phyloP scores from a whole-genome alignment of 176 grass and related monocot genomes.

The Carex parvula region DNA sequence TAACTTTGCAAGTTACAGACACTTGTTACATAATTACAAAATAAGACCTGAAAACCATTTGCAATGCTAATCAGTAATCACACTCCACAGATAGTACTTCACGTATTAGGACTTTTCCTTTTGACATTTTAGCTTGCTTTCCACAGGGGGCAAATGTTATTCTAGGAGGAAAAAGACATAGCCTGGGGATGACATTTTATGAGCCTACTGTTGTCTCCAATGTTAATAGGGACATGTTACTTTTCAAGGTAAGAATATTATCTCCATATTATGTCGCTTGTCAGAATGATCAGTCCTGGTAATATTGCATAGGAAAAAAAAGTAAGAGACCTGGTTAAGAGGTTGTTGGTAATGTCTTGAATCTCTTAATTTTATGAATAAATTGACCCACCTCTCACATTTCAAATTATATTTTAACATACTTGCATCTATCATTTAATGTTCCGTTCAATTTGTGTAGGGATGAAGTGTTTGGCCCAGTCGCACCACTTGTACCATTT shows the following conservation, averaged over 20 bases:
- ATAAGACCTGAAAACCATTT: not conserved
- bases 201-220: constrained; percentile 91
- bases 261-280: not conserved
- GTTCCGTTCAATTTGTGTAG: constrained; percentile 37
- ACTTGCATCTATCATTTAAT: constrained; percentile 6
- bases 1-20: not conserved
- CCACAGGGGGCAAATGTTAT: constrained; percentile 78
- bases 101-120: not conserved
- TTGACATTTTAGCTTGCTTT: not conserved
- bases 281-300: not conserved
- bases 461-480: constrained; percentile 96
- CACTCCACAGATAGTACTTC: not conserved
- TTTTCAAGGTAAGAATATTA: constrained; percentile 55
- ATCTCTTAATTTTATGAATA: not conserved
- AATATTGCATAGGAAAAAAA: not conserved
- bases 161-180: constrained; percentile 88
- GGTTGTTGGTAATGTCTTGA: not conserved
- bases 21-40: constrained; percentile 1
- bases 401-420: constrained; percentile 1
- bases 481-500: constrained; percentile 91
- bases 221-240: constrained; percentile 77
- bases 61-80: not conserved
- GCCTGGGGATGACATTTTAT: constrained; percentile 84
- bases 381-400: constrained; percentile 16
- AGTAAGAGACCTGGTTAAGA: not conserved